Base-by-base conservation (phyloP, 345 rosid species). In the Dipteronia sinensis region DNA sequence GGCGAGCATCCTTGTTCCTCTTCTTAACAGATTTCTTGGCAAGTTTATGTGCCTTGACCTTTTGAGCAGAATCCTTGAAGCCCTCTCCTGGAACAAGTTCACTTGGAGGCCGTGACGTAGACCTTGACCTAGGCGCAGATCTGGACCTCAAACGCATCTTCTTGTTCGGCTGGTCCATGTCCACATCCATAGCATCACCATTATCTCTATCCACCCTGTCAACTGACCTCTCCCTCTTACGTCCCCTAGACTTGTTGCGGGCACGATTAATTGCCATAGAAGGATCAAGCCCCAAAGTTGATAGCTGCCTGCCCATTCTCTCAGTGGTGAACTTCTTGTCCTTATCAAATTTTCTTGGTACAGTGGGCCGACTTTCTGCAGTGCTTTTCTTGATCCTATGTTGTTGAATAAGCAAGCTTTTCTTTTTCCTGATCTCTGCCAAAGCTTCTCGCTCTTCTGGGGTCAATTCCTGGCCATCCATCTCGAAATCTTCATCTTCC, bases 51-150 rank as follows among this genome's bases (percentile, higher is more conserved):
- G 94, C 92, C 61, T 88, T 61, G 10, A 77, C 73, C 88, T 91
- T 91, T 74, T 93, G 95, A 65, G 83, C 87, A 66, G 96, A 80
- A 75, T 93, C 97, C 87, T 86, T 95, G 82, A 87, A 95, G 44
- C 98, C 98, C 42, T 93, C 97, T 68, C 98, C 98, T 16, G 98
- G 98, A 7, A 83, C 89, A 87, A 84, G 93, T 81, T 93, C 98
- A 69, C 72, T 76, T 10, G 92, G 94, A 53, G 97, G 93, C 71
- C 95, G 84, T 66, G 95, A 91, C 59, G 10, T 72, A 3, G 94
- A 92, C 77, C 91, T 85, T 61, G 94, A 80, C 64, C 79, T 87
- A 42, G 94, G 79, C 53, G 76, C 71, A 12, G 97, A 92, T 74
- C 67, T 84, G 59, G 92, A 82, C 75, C 90, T 87, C 80, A 73